phyloP scores from a whole-genome alignment of 73 alveolate genomes.

The Tetrahymena malaccensis region DNA sequence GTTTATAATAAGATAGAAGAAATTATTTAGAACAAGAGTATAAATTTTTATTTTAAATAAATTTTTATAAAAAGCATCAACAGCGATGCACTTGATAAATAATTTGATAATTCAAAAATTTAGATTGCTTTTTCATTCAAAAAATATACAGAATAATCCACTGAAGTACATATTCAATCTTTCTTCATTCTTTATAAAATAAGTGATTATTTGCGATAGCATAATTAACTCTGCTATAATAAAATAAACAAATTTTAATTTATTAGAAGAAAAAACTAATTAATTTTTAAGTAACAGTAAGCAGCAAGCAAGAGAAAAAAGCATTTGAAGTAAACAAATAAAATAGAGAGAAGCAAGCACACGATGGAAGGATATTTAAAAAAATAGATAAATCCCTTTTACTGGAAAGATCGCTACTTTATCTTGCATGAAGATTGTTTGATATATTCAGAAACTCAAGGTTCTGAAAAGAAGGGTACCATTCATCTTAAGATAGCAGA shows the following conservation, averaged over 20 bases:
- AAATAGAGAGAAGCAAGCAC: not conserved
- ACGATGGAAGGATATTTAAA: conserved; percentile 49
- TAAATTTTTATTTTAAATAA: too few species aligned
- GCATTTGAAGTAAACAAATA: not conserved
- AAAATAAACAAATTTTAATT: not conserved
- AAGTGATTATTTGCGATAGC: not conserved
- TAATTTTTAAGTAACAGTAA: not conserved
- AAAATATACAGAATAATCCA: too few species aligned
- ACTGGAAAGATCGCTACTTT: conserved; percentile 49
- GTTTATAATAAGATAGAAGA: not conserved
- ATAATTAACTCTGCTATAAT: not conserved
- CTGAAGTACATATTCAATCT: not conserved
- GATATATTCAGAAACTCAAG: conserved; percentile 40
- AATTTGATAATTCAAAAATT: too few species aligned
- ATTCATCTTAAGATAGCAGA: conserved; percentile 36
- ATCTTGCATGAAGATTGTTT: conserved; percentile 33
- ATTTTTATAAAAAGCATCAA: not conserved
- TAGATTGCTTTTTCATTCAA: not conserved
- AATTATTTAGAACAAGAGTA: not conserved
- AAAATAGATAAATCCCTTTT: conserved; percentile 37
- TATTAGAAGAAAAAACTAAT: not conserved
- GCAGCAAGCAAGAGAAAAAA: not conserved
- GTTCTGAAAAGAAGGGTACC: conserved; percentile 31
- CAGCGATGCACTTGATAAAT: not conserved
- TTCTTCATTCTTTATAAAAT: not conserved